Evolutionary conservation across 2,329 filamentous ascomycete genomes (phyloP), one percentile per base, ranked within the genome.

Genomic region (Sarocladium oryzae): DNA sequence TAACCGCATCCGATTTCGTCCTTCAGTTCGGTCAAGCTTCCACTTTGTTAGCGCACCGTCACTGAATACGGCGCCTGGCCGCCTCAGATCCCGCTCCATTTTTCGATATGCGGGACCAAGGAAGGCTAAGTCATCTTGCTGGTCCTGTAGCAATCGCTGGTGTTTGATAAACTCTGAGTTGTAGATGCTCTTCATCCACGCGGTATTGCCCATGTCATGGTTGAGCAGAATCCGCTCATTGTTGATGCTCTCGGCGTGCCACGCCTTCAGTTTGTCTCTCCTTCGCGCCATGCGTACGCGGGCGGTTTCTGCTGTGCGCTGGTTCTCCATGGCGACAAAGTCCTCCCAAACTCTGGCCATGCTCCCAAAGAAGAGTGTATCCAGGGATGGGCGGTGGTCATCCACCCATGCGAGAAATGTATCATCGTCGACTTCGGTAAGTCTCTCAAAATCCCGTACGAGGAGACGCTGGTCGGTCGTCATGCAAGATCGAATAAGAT

Each of bases 151-250:
- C 15, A 88, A 78, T 55, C 93, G 79, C 64, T 97, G 92, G 57
- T 95, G 86, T 64, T 96, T 97, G 62, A 92, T 81, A 57, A 93
- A 86, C 64, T 99, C 93, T 0, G 92, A 89, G 46, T 86, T 84
- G 66, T 92, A 93, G 36, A 99, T 96, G 60, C 96, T 97, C 59
- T 91, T 89, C 73, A 92, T 87, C 93, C 92, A 99, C 53, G 92
- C 85, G 36, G 82, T 85, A 52, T 93, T 92, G 1, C 89, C 87
- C 57, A 88, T 83, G 60, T 96, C 89, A 61, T 97, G 92, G n/a
- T 84, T 84, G 51, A 86, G 76, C 53, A 91, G 78, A 15, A 86
- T 75, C 56, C 86, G 87, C 16, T 95, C 88, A 9, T 78, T 78
- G 20, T 78, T 77, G 4, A 81, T 68, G 49, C 84, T 83, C 56